Evolutionary conservation across 139 green algal species (phyloP).

Genomic region (Tetratostichococcus sp.): DNA sequence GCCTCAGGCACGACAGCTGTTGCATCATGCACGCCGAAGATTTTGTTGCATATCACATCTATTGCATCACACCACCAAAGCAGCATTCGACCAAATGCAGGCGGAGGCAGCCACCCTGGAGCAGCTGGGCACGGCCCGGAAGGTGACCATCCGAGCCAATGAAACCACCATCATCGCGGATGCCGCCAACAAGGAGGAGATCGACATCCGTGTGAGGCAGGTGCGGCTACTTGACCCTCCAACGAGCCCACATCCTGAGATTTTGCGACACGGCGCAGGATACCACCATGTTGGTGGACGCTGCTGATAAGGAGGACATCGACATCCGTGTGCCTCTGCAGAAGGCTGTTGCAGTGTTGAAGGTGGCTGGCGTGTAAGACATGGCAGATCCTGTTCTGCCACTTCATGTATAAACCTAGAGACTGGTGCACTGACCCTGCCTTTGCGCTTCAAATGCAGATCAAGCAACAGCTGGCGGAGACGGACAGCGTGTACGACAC

Average conservation of each 20-base stretch:
- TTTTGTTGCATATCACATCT: not conserved
- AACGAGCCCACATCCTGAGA: not conserved
- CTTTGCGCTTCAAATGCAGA: slow-evolving; percentile 2
- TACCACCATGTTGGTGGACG: too few species aligned
- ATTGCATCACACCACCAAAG: too few species aligned
- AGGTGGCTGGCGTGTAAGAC: too few species aligned
- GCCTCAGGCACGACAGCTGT: too few species aligned
- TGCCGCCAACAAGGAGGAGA: slow-evolving; percentile 91
- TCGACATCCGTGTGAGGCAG: slow-evolving; percentile 87
- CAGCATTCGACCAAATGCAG: slow-evolving; percentile 15
- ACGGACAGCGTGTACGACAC: slow-evolving; percentile 97
- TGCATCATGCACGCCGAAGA: too few species aligned
- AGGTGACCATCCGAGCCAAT: slow-evolving; percentile 71
- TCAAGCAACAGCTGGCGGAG: slow-evolving; percentile 95
- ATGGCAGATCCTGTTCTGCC: too few species aligned
- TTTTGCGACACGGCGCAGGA: not conserved
- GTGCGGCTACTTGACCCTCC: not conserved
- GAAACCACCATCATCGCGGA: slow-evolving; percentile 93
- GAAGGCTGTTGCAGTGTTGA: too few species aligned
- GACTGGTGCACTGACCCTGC: too few species aligned
- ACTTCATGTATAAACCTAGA: too few species aligned
- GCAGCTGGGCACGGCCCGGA: slow-evolving; percentile 89
- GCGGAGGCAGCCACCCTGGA: slow-evolving; percentile 73
- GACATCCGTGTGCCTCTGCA: too few species aligned
- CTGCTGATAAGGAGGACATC: too few species aligned